These are phyloP conservation scores for Chaetomium tenue DNA, from an alignment of 495 filamentous ascomycete genomes.

Conservation along the genomic window DNA sequence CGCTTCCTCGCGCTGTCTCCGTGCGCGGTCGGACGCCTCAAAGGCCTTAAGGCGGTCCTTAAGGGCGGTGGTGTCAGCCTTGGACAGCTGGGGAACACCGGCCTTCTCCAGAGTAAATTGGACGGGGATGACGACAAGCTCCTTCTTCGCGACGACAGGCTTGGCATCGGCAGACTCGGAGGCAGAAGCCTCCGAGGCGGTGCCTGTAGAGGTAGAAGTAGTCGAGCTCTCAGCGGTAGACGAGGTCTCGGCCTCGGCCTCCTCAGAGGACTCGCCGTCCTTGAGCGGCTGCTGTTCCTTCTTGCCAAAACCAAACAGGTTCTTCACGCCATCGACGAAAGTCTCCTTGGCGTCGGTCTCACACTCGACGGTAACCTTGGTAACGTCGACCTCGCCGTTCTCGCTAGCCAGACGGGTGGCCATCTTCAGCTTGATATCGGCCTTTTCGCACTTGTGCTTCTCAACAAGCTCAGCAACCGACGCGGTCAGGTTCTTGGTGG, in stretches of 20 bases:
- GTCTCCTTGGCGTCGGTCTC: constrained; percentile 75
- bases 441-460: constrained; percentile 69
- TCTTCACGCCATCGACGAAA: constrained; percentile 89
- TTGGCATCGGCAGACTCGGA: constrained; percentile 44
- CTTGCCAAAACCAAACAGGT: constrained; percentile 87
- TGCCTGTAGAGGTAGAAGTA: constrained; percentile 42
- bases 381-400: constrained; percentile 80
- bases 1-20: constrained; percentile 76
- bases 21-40: constrained; percentile 75
- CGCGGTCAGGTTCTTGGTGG: constrained; percentile 80
- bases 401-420: constrained; percentile 66
- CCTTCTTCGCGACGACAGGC: constrained; percentile 56
- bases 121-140: constrained; percentile 68
- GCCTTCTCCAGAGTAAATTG: constrained; percentile 59
- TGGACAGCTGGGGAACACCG: constrained; percentile 54
- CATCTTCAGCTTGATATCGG: constrained; percentile 78
- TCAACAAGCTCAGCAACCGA: constrained; percentile 72
- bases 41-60: constrained; percentile 74
- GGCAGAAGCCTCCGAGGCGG: constrained; percentile 43
- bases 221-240: constrained; percentile 37
- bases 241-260: constrained; percentile 41
- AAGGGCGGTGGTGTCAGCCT: constrained; percentile 61
- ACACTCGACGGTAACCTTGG: constrained; percentile 75
- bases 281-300: constrained; percentile 78
- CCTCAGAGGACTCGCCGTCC: constrained; percentile 54